A percentile compares a stretch with the other conserved stretches of the same genome.
phyloP scores from a whole-genome alignment of 495 filamentous ascomycete species.

The Cercophora scortea region DNA sequence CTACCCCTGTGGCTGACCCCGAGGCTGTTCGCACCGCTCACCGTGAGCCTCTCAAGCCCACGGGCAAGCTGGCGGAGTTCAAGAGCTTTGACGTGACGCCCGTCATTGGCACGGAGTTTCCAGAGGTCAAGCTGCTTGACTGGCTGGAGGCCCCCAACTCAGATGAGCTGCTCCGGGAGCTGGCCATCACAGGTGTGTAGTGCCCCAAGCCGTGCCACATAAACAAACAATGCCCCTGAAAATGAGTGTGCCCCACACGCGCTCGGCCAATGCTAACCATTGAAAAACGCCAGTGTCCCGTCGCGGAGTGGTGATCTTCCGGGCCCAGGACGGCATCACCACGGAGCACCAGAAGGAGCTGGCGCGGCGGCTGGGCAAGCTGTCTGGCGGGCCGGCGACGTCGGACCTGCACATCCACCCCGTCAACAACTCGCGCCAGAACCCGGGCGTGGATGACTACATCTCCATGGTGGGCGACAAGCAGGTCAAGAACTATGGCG shows the following conservation, averaged over 20 bases:
- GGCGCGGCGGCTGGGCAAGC: background rate
- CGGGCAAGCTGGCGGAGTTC: background rate
- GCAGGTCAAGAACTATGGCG: too few species aligned
- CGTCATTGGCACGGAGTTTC: background rate
- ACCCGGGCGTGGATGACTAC: background rate
- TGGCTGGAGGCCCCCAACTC: background rate
- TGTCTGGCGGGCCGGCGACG: background rate
- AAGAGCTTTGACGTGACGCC: background rate
- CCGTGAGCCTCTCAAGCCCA: background rate
- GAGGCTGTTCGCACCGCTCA: too few species aligned
- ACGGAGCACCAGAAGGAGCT: background rate
- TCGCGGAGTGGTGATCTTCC: background rate
- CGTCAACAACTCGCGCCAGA: background rate
- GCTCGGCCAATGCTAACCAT: background rate
- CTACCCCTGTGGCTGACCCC: too few species aligned
- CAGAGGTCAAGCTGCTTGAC: background rate
- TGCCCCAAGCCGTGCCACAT: too few species aligned
- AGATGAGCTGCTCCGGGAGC: background rate
- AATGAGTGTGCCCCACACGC: background rate
- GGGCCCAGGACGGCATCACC: background rate
- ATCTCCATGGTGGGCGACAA: too few species aligned
- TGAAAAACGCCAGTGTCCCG: background rate
- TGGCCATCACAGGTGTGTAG: background rate
- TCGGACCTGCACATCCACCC: background rate
- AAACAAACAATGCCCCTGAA: background rate